Percentiles rank a stretch among this genome's conserved stretches.
Conservation (phyloP, 352 stramenopile genomes). For the Globisporangium nagaii region DNA sequence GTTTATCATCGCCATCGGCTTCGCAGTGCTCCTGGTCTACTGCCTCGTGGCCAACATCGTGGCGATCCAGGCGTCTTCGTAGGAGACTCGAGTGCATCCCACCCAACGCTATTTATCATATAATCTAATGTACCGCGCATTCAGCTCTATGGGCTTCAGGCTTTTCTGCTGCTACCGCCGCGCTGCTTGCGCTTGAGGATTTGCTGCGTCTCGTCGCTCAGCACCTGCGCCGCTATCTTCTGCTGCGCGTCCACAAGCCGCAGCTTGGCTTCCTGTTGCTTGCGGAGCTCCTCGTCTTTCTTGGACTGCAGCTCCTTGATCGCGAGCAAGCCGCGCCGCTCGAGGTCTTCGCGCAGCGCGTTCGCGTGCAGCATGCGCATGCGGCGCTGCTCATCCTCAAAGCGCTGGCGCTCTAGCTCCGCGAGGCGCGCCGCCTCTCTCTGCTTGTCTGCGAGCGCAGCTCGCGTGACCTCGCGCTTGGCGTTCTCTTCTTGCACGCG, state of each 20-base stretch:
- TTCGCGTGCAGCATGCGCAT: constrained; percentile 21
- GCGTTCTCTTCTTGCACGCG: constrained; percentile 32
- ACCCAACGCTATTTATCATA: no score
- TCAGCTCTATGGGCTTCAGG: background rate
- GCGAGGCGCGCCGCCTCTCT: constrained; percentile 15
- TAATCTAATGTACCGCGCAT: no score
- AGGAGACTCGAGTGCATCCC: no score
- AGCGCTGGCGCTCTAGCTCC: constrained; percentile 17
- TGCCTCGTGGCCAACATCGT: constrained; percentile 26
- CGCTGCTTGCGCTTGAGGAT: constrained; percentile 14
- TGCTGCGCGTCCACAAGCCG: constrained; percentile 24
- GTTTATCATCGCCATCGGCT: constrained; percentile 18
- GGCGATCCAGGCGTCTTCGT: constrained; percentile 12
- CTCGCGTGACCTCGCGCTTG: constrained; percentile 22
- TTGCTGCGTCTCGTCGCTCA: constrained; percentile 37
- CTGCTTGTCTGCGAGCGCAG: constrained; percentile 20
- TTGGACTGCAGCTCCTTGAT: constrained; percentile 39
- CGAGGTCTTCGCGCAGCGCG: constrained; percentile 29
- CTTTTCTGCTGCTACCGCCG: background rate
- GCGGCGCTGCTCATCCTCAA: constrained; percentile 25
- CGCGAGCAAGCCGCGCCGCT: constrained; percentile 27
- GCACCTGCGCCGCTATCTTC: constrained; percentile 25
- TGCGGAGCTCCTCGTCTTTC: constrained; percentile 38
- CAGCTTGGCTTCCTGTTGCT: constrained; percentile 24
- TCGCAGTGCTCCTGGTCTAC: constrained; percentile 24